Conservation (phyloP, 495 filamentous ascomycete genomes). For the Sporormia fimetaria region DNA sequence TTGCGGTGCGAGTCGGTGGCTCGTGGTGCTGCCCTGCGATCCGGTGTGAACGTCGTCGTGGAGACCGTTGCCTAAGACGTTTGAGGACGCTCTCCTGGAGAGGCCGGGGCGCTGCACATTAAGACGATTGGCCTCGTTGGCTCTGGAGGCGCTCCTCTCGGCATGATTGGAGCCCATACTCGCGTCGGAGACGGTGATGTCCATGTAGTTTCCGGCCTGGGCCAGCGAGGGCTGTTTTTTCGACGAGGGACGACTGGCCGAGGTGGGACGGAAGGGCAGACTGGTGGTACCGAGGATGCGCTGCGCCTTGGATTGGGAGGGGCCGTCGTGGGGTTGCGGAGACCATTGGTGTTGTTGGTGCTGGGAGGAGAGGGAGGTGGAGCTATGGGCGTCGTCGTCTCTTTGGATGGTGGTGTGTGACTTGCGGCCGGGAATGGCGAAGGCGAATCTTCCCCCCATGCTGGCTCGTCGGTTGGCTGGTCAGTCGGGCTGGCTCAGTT, state of each 20-base stretch:
- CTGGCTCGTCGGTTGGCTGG: background rate
- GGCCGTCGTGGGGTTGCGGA: conserved; percentile 9
- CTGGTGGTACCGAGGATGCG: conserved; percentile 17
- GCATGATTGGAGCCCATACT: conserved; percentile 23
- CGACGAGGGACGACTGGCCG: no score
- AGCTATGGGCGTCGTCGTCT: background rate
- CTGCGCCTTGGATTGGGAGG: conserved; percentile 19
- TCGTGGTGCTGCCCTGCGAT: conserved; percentile 18
- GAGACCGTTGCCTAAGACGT: conserved; percentile 17
- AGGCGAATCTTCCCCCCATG: conserved; percentile 27
- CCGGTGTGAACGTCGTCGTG: conserved; percentile 4
- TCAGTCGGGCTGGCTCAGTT: conserved; percentile 6
- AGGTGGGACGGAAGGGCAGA: conserved; percentile 9
- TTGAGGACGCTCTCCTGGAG: conserved; percentile 20
- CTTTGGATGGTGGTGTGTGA: conserved; percentile 5
- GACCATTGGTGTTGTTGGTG: conserved; percentile 17
- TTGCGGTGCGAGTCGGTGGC: conserved; percentile 10
- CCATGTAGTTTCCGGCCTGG: conserved; percentile 23
- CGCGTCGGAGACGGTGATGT: conserved; percentile 26
- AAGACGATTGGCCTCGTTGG: conserved; percentile 13
- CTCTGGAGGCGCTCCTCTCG: conserved; percentile 12
- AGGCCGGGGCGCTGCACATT: conserved; percentile 11
- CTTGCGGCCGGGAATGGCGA: conserved; percentile 24
- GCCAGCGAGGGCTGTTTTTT: conserved; percentile 9
- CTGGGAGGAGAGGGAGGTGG: conserved; percentile 5